Evolutionary conservation across 257 asterid species (phyloP).

Genomic region (Rehmannia glutinosa): DNA sequence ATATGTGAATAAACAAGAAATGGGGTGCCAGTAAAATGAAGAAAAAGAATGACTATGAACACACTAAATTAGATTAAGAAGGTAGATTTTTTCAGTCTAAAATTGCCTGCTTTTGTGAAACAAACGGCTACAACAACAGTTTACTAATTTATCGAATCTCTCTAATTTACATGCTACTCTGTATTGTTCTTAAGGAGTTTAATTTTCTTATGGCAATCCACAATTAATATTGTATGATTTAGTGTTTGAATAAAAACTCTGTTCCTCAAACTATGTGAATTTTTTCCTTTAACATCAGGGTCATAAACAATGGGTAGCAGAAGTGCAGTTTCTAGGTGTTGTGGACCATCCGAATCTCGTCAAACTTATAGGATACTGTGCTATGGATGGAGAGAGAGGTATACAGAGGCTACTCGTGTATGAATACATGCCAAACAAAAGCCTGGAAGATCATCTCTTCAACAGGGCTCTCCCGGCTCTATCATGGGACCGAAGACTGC

Average conservation of each 20-base stretch:
- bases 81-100: too few species aligned
- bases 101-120: too few species aligned
- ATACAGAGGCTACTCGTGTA: conserved; percentile 86
- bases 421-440: conserved; percentile 78
- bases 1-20: too few species aligned
- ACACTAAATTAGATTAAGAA: too few species aligned
- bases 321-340: conserved; percentile 82
- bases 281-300: conserved; percentile 37
- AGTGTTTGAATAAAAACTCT: background rate
- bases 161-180: background rate
- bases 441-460: conserved; percentile 84
- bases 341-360: conserved; percentile 85
- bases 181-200: background rate
- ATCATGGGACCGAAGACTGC: conserved; percentile 69
- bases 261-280: background rate
- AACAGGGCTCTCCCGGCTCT: conserved; percentile 40
- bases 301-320: conserved; percentile 90
- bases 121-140: background rate
- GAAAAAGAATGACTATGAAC: too few species aligned
- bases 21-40: too few species aligned
- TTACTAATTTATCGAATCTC: background rate
- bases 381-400: conserved; percentile 83
- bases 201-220: background rate
- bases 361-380: conserved; percentile 78
- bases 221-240: too few species aligned